Percentiles rank a stretch among this genome's conserved stretches.
phyloP scores from a whole-genome alignment of 1,139 yeast genomes.

The Scheffersomyces insectosa region DNA sequence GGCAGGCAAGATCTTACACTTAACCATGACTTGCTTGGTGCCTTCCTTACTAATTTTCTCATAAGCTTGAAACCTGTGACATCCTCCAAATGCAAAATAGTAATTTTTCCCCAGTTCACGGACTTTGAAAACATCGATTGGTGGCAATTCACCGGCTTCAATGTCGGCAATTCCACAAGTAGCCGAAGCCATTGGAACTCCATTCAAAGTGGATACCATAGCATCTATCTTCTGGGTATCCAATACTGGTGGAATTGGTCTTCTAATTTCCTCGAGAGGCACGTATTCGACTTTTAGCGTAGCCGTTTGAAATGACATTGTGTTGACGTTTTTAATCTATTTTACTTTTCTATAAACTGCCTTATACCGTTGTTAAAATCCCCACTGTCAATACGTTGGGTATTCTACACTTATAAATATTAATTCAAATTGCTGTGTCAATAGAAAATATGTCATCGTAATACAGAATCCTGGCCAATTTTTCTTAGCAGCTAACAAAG shows the following conservation, averaged over 20 bases:
- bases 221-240: constrained; percentile 71
- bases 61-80: constrained; percentile 81
- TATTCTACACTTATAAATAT: too few species aligned
- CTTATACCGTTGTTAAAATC: too few species aligned
- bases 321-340: background rate
- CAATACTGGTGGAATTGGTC: constrained; percentile 85
- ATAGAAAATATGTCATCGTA: too few species aligned
- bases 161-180: constrained; percentile 61
- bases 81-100: constrained; percentile 84
- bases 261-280: constrained; percentile 62
- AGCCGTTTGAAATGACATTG: constrained; percentile 41
- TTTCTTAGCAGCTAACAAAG: too few species aligned
- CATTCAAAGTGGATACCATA: constrained; percentile 73
- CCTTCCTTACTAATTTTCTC: constrained; percentile 38
- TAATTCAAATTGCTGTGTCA: too few species aligned
- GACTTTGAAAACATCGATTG: constrained; percentile 72
- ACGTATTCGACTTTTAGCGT: constrained; percentile 51
- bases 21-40: constrained; percentile 47
- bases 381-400: too few species aligned
- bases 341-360: too few species aligned
- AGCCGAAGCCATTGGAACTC: constrained; percentile 61
- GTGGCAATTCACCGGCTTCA: constrained; percentile 67
- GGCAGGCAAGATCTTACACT: constrained; percentile 66
- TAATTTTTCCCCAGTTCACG: constrained; percentile 59
- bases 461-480: too few species aligned